Evolutionary conservation across 306 rosid genomes (phyloP).

Genomic region (Begonia loranthoides): DNA sequence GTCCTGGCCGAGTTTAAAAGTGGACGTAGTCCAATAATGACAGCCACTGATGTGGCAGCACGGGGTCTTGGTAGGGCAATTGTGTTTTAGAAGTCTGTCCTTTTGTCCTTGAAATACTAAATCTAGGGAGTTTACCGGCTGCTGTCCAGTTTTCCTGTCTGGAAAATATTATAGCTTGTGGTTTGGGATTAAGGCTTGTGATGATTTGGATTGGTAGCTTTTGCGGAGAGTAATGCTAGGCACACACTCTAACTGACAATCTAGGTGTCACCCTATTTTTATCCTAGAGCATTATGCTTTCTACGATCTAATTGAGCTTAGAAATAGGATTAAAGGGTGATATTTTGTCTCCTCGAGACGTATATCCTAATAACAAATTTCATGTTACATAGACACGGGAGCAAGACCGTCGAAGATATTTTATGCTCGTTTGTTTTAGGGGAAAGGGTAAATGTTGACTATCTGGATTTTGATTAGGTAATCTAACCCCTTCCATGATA

Average conservation of each 20-base stretch:
- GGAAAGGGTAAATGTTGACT: too few species aligned
- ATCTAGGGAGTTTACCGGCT: conserved; percentile 82
- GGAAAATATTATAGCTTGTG: conserved; percentile 47
- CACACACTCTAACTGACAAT: background rate
- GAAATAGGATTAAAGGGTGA: conserved; percentile 17
- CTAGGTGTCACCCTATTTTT: background rate
- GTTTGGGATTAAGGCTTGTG: conserved; percentile 35
- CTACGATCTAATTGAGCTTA: conserved; percentile 10
- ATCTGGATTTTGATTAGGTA: too few species aligned
- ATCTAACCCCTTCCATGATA: background rate
- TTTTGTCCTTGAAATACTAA: conserved; percentile 32
- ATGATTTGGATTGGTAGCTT: too few species aligned
- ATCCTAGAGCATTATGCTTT: conserved; percentile 2
- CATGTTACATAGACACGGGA: too few species aligned
- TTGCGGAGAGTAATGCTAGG: too few species aligned
- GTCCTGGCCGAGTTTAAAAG: conserved; percentile 95
- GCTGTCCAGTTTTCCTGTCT: conserved; percentile 68
- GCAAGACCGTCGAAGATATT: too few species aligned
- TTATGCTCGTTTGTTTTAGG: too few species aligned
- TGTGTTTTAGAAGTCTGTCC: conserved; percentile 44
- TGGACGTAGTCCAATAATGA: conserved; percentile 96
- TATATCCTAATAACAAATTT: too few species aligned
- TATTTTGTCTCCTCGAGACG: too few species aligned
- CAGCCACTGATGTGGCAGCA: conserved; percentile 99
- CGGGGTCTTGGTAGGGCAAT: conserved; percentile 99